Evolutionary conservation across 495 filamentous ascomycete genomes (phyloP).

Genomic region (Talaromyces nanjingensis): DNA sequence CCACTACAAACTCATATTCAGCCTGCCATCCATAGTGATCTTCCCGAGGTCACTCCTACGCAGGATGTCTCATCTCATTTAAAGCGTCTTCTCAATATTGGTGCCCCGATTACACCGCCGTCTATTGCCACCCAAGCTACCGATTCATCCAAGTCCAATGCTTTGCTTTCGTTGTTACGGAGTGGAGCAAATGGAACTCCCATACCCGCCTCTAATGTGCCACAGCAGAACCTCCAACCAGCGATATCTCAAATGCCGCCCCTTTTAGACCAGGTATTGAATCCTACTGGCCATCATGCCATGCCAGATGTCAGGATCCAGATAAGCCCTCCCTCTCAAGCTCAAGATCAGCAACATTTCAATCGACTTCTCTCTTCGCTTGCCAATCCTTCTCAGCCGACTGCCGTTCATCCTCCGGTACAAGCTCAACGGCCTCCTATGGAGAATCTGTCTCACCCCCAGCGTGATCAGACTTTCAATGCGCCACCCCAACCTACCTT

Average conservation of each 20-base stretch:
- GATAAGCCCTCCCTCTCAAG: constrained; percentile 24
- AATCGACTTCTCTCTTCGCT: constrained; percentile 23
- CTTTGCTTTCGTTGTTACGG: constrained; percentile 53
- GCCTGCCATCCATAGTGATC: constrained; percentile 28
- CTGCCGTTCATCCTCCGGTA: neutral
- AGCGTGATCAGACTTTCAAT: neutral
- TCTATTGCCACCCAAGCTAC: constrained; percentile 9
- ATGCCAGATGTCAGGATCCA: neutral
- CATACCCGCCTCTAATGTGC: constrained; percentile 9
- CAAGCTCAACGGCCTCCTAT: neutral
- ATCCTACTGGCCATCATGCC: neutral
- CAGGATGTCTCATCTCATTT: constrained; percentile 55
- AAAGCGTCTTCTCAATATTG: constrained; percentile 57
- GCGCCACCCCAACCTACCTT: constrained; percentile 9
- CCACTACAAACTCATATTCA: constrained; percentile 14
- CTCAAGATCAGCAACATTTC: constrained; percentile 32
- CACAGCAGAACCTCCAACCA: neutral
- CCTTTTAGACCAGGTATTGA: neutral
- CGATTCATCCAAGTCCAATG: constrained; percentile 37
- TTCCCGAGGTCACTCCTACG: constrained; percentile 30
- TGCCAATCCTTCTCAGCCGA: constrained; percentile 17
- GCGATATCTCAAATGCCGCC: neutral
- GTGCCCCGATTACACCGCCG: constrained; percentile 15
- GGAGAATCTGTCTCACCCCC: neutral
- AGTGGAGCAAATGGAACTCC: constrained; percentile 32